Base-by-base conservation (phyloP, 2,329 filamentous ascomycete genomes). In the Cytospora mali region DNA sequence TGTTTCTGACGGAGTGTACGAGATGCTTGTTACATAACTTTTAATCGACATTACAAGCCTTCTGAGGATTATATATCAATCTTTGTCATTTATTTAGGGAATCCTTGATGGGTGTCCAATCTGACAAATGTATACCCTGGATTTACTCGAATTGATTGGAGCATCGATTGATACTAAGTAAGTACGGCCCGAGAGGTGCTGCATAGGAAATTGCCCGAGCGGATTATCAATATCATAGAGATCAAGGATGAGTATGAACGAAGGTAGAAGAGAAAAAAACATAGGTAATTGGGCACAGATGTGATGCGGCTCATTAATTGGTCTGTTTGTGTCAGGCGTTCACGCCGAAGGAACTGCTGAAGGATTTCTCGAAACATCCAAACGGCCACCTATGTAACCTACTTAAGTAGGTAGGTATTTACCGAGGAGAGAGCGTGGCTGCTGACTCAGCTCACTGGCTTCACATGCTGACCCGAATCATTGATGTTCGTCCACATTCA, bases 201-300 rank as follows among this genome's bases (percentile, higher is more conserved):
- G 42, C 42, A 46, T 46, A 46, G 42, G 42, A 46, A 13, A 46
- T 46, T 46, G 42, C 42, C 42, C 42, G 42, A 46, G 42, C 21
- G 16, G n/a, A 7, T n/a, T 21, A 23, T 33, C 31, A 33, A 9
- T 33, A 33, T 33, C 31, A 13, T 9, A 9, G 9, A 13, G 9
- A 33, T 13, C 31, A 10, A 4, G 6, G 31, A 13, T 6, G 14
- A 2, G 2, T 6, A 33, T 9, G 31, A 10, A 33, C 31, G 31
- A 33, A 33, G 9, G 9, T 33, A 2, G 31, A 13, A 6, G 6
- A 33, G 31, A 33, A 13, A 33, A 9, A 33, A 33, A 13, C 9
- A 33, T 33, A 33, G 6, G 31, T 33, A 9, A 13, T 33, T 13
- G 31, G 31, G 31, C 31, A 33, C 31, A 33, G 31, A 33, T 13